phyloP scores from a whole-genome alignment of 2,329 filamentous ascomycete species.

The Botrytis fabae region DNA sequence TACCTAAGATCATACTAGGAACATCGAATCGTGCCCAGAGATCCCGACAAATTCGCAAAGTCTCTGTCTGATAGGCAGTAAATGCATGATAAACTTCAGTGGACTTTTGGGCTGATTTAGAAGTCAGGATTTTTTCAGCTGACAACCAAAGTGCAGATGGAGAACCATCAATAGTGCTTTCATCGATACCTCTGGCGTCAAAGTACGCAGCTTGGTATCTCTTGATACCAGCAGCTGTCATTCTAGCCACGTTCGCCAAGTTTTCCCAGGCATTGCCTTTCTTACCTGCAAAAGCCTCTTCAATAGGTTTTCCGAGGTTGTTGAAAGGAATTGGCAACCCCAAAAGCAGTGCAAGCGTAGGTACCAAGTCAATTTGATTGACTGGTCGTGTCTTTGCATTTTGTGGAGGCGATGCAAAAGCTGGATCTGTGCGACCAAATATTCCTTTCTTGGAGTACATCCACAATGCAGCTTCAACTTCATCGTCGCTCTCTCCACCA shows the following conservation, averaged over 20 bases:
- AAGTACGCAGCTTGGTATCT: slow-evolving; percentile 87
- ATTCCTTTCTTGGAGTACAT: slow-evolving; percentile 91
- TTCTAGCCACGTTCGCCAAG: slow-evolving; percentile 71
- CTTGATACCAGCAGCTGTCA: slow-evolving; percentile 82
- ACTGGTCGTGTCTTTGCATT: slow-evolving; percentile 76
- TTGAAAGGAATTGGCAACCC: slow-evolving; percentile 95
- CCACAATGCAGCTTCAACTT: slow-evolving; percentile 92
- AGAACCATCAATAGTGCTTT: slow-evolving; percentile 54
- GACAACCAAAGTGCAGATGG: slow-evolving; percentile 59
- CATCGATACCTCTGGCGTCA: slow-evolving; percentile 65
- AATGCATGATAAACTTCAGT: slow-evolving; percentile 58
- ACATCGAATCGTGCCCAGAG: slow-evolving; percentile 94
- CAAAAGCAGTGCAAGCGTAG: slow-evolving; percentile 82
- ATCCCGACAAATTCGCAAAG: slow-evolving; percentile 73
- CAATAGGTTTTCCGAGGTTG: slow-evolving; percentile 88
- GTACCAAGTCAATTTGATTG: slow-evolving; percentile 91
- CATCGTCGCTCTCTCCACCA: slow-evolving; percentile 96
- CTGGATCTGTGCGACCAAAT: slow-evolving; percentile 74
- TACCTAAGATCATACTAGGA: slow-evolving; percentile 78
- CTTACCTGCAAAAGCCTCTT: slow-evolving; percentile 81
- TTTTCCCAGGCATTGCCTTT: slow-evolving; percentile 72
- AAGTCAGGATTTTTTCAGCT: slow-evolving; percentile 43
- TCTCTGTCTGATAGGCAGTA: slow-evolving; percentile 73
- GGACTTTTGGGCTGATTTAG: slow-evolving; percentile 43
- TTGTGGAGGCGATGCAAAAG: slow-evolving; percentile 57